Evolutionary conservation across 305 asterid species (phyloP), one percentile per base, ranked within the genome.

Genomic region (Stenogyne calaminthoides): DNA sequence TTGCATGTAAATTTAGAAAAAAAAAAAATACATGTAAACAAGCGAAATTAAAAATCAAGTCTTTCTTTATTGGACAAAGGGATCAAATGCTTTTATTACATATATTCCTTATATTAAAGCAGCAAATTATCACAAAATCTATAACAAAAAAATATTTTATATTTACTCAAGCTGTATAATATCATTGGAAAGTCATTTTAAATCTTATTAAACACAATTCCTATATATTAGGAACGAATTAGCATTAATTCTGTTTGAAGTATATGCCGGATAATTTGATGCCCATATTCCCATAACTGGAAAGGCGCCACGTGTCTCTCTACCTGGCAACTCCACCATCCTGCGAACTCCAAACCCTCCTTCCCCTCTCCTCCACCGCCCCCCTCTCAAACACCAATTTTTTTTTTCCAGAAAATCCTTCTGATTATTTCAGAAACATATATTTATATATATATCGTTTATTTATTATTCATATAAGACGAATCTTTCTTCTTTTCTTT

Each of bases 221-320:
- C 56, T 49, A 49, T 49, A 49, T 15, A 49, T 49, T 0, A 12
- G 52, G 52, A 51, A 16, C 11, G 46, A 59, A 67, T 8, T 67
- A 68, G 75, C 39, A 69, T 36, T 37, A 54, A 76, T 32, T 67
- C 11, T 12, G 29, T 9, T 25, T 25, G 12, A 46, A 56, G 27
- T 72, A 87, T 88, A 86, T 88, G 75, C 89, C 81, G 58, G 84
- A 87, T 87, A 87, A 86, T 79, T 78, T 77, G 85, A 84, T 84
- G 77, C 89, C 88, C 57, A 25, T 68, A 75, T 84, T 70, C 71
- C 78, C 49, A 78, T 40, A 73, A 72, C 77, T 61, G 64, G 5
- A 5, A 69, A 22, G 54, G 58, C 55, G 87, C 88, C 93, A 88
- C 91, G 92, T 88, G 93, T 85, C 81, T 67, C 67, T 36, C n/a